Percentiles rank a stretch among this genome's conserved stretches.
Conservation (phyloP, 1,284 basidiomycete genomes). For the Cutaneotrichosporon spelunceum region DNA sequence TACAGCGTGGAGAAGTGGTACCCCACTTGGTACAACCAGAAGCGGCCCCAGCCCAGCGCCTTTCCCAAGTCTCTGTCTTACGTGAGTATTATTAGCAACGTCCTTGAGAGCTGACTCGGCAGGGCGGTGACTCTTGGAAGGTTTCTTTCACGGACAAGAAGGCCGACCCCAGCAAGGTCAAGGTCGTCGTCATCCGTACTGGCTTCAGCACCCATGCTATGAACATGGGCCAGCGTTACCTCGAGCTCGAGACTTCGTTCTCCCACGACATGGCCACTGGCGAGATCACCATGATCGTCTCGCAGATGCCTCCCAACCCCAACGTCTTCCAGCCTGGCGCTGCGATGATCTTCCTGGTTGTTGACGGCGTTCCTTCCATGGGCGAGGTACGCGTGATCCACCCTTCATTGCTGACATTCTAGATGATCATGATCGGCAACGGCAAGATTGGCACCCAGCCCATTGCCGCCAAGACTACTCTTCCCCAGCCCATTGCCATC, state of each 20-base stretch:
- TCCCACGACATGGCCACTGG: constrained; percentile 68
- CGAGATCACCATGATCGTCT: constrained; percentile 70
- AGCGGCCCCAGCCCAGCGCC: constrained; percentile 59
- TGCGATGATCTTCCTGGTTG: constrained; percentile 71
- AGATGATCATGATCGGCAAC: constrained; percentile 68
- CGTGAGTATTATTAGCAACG: constrained; percentile 22
- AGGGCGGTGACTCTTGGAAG: constrained; percentile 76
- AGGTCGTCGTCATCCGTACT: constrained; percentile 75
- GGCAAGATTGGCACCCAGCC: constrained; percentile 72
- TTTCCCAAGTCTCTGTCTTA: constrained; percentile 51
- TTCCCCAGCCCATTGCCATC: constrained; percentile 55
- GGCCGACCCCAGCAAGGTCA: constrained; percentile 56
- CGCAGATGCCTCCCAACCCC: constrained; percentile 76
- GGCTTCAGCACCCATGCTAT: constrained; percentile 94
- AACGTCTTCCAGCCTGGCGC: constrained; percentile 84
- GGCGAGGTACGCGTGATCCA: constrained; percentile 50
- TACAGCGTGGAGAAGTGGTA: constrained; percentile 52
- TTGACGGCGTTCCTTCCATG: constrained; percentile 79
- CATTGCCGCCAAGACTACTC: constrained; percentile 52
- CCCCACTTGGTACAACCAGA: constrained; percentile 58
- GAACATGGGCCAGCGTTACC: constrained; percentile 56
- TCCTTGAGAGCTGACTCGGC: neutral
- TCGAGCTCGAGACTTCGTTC: constrained; percentile 76
- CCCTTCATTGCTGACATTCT: neutral
- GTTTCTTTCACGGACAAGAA: constrained; percentile 63